A percentile compares a stretch with the other conserved stretches of the same genome.
These are phyloP conservation scores for Trichoderma semiorbis DNA, from an alignment of 2,329 filamentous ascomycete species.

Conservation along the genomic window DNA sequence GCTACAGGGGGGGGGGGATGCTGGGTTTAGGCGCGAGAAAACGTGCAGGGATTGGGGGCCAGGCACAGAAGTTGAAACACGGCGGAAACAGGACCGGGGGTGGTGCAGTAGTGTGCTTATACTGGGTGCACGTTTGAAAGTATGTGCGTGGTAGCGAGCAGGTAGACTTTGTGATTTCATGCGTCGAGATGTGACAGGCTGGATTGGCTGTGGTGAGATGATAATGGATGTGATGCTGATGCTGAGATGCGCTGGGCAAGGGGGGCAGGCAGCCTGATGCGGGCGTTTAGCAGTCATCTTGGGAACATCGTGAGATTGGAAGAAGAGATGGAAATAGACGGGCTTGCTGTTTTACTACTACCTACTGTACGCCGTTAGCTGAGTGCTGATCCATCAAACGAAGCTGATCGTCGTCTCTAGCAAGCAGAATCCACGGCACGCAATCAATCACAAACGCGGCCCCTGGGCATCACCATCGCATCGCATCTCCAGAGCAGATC, in stretches of 20 bases:
- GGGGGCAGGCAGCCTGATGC: not conserved
- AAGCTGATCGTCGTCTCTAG: not conserved
- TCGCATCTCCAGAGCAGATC: not conserved
- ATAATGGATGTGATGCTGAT: not conserved
- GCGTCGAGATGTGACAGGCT: not conserved
- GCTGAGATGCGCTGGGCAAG: not conserved
- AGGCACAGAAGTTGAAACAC: constrained; percentile 7
- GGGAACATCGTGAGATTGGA: not conserved
- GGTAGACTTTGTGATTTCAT: not conserved
- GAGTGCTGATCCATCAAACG: no score
- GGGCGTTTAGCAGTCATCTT: not conserved
- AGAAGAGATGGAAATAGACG: not conserved
- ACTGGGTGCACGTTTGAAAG: not conserved
- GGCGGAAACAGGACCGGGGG: not conserved
- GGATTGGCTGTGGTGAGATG: not conserved
- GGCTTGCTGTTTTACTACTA: not conserved
- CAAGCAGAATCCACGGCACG: not conserved
- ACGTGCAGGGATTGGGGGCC: not conserved
- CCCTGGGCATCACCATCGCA: not conserved
- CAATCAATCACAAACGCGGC: constrained; percentile 1
- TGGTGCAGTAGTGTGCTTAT: not conserved
- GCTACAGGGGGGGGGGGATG: not conserved
- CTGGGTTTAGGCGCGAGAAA: not conserved
- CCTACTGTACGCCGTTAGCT: not conserved
- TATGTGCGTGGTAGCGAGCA: not conserved